Evolutionary conservation across 2,329 filamentous ascomycete genomes (phyloP).

Genomic region (Penicillium brevicompactum): DNA sequence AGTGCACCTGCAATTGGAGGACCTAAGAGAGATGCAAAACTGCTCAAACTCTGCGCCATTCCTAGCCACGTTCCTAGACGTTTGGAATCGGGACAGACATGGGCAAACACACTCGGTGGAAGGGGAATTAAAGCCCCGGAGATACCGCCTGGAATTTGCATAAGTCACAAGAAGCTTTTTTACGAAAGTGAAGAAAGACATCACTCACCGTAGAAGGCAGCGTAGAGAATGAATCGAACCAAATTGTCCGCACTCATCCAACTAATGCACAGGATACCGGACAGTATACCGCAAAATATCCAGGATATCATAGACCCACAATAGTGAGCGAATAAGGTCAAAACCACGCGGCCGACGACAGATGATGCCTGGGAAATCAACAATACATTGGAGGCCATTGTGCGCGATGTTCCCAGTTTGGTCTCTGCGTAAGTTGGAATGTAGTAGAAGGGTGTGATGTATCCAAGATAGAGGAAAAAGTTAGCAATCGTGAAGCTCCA

Average conservation of each 20-base stretch:
- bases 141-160: constrained; percentile 46
- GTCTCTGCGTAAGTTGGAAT: constrained; percentile 38
- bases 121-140: constrained; percentile 63
- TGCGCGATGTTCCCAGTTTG: constrained; percentile 34
- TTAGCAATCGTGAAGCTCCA: constrained; percentile 39
- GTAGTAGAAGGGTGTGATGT: constrained; percentile 52
- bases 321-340: constrained; percentile 57
- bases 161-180: background rate
- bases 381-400: constrained; percentile 57
- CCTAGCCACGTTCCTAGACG: constrained; percentile 52
- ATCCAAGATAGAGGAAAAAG: constrained; percentile 45
- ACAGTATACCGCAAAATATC: constrained; percentile 45
- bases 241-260: constrained; percentile 59
- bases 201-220: constrained; percentile 54
- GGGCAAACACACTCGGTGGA: constrained; percentile 61
- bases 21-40: constrained; percentile 51
- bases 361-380: constrained; percentile 64
- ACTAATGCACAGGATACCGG: constrained; percentile 45
- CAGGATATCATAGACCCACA: constrained; percentile 61
- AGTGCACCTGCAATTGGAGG: constrained; percentile 53
- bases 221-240: constrained; percentile 59
- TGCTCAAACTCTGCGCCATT: constrained; percentile 52
- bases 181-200: background rate
- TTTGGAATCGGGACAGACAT: constrained; percentile 49
- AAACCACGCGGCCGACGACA: constrained; percentile 56